Conservation (phyloP, 108 stramenopile species). For the Phaeodactylum tricornutum region DNA sequence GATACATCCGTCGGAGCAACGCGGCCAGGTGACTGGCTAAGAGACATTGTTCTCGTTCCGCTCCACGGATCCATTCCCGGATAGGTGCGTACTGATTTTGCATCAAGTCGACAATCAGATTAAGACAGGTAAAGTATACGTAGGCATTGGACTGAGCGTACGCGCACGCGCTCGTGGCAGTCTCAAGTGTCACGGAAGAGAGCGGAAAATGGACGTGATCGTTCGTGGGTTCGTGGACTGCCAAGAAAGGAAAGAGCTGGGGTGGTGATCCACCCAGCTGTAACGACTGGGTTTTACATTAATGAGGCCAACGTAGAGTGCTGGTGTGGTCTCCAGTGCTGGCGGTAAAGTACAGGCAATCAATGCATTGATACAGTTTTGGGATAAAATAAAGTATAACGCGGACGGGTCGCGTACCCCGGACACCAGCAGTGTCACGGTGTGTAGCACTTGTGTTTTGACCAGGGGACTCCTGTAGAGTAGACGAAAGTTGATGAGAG, state of each 20-base stretch:
- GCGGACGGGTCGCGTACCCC: conserved; percentile 36
- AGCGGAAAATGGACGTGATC: conserved; percentile 52
- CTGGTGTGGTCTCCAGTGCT: conserved; percentile 55
- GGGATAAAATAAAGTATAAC: conserved; percentile 66
- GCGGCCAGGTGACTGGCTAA: conserved; percentile 29
- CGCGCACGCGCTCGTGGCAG: conserved; percentile 25
- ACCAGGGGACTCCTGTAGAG: no score
- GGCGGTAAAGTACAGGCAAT: conserved; percentile 55
- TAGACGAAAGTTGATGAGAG: no score
- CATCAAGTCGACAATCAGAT: conserved; percentile 53
- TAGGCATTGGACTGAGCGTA: conserved; percentile 46
- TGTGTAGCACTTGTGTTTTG: conserved; percentile 65
- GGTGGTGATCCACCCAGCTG: no score
- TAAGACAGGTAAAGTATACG: conserved; percentile 50
- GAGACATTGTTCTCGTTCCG: conserved; percentile 11
- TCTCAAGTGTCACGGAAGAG: conserved; percentile 52
- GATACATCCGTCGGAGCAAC: conserved; percentile 23
- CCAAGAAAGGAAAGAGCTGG: conserved; percentile 35
- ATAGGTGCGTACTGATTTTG: conserved; percentile 39
- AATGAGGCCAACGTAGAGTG: conserved; percentile 51
- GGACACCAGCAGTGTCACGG: conserved; percentile 46
- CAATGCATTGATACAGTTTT: conserved; percentile 74
- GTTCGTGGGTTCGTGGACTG: no score
- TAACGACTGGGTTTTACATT: no score
- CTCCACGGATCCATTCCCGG: conserved; percentile 28